Base-by-base conservation (phyloP, 2,329 filamentous ascomycete species). In the Pseudocercospora fijiensis region DNA sequence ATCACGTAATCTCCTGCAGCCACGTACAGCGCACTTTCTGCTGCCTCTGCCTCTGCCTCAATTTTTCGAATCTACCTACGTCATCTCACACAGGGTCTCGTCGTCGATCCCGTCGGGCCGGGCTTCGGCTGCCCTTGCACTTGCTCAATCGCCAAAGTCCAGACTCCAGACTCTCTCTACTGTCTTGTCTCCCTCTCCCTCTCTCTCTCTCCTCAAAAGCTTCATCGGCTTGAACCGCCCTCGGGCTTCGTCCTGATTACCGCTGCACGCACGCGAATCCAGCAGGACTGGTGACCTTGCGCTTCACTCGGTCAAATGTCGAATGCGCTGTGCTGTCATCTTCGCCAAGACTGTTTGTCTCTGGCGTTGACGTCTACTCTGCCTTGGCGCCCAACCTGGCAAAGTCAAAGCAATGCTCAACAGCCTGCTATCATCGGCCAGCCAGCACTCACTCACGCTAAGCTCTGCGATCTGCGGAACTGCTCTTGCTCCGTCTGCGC, bases 81-180 rank as follows among this genome's bases (percentile, higher is more conserved):
- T 57, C 55, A 57, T 43, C 27, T 24, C n/a, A 16, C 22, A 30
- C 55, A 57, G 55, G 55, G 24, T 56, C 52, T 28, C 13, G 30
- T 8, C 30, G 55, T 30, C 37, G 28, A 57, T 57, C 55, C n/a
- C n/a, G n/a, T n/a, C n/a, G n/a, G n/a, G n/a, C n/a, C n/a, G n/a
- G n/a, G 16, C 30, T 27, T 57, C 55, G 55, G 55, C 28, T 57
- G 55, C 55, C 55, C 55, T 57, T 56, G 52, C 52, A 16, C 24
- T 37, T 30, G 52, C 18, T 27, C 20, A 20, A 30, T 20, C 18
- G 33, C 11, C 20, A 28, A 22, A 18, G 55, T 11, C 55, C 55
- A 57, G 55, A 57, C 30, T 11, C 55, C 55, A 57, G 55, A 57
- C 30, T 27, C 55, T 33, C 47, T n/a, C 27, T 16, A n/a, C n/a